phyloP scores from a whole-genome alignment of 768 basidiomycete genomes.

The Astraeus odoratus region DNA sequence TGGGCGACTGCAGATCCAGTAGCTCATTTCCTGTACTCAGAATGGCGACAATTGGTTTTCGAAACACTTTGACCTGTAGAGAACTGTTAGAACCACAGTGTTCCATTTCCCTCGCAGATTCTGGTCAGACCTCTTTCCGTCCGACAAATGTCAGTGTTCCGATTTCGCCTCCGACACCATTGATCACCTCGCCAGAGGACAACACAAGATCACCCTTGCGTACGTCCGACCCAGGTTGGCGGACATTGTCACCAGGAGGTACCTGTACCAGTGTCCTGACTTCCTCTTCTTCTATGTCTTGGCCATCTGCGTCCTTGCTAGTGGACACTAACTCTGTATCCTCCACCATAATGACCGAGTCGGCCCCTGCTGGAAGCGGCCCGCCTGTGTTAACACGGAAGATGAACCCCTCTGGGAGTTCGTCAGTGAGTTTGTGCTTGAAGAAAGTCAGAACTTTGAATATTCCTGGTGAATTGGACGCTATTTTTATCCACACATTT shows the following conservation, averaged over 20 bases:
- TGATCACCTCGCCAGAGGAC: conserved; percentile 52
- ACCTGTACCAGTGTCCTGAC: conserved; percentile 64
- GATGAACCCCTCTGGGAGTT: conserved; percentile 39
- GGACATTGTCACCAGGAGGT: conserved; percentile 61
- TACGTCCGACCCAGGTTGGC: conserved; percentile 71
- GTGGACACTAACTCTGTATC: conserved; percentile 73
- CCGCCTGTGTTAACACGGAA: conserved; percentile 81
- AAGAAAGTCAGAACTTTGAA: conserved; percentile 62
- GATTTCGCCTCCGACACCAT: conserved; percentile 70
- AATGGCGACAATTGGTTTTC: conserved; percentile 70
- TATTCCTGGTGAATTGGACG: conserved; percentile 53
- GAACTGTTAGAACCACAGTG: not conserved
- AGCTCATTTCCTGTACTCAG: conserved; percentile 87
- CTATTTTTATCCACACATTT: conserved; percentile 28
- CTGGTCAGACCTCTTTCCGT: conserved; percentile 47
- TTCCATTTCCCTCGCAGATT: not conserved
- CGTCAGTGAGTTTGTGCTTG: conserved; percentile 26
- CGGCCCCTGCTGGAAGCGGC: conserved; percentile 66
- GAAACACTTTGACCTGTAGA: conserved; percentile 63
- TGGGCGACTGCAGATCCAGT: conserved; percentile 47
- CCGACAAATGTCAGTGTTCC: conserved; percentile 81
- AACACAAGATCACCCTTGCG: conserved; percentile 60
- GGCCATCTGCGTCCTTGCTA: conserved; percentile 28
- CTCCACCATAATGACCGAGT: conserved; percentile 90
- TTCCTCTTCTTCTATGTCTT: conserved; percentile 58